Evolutionary conservation across 441 rosid genomes (phyloP).

Genomic region (Adansonia madagascariensis): DNA sequence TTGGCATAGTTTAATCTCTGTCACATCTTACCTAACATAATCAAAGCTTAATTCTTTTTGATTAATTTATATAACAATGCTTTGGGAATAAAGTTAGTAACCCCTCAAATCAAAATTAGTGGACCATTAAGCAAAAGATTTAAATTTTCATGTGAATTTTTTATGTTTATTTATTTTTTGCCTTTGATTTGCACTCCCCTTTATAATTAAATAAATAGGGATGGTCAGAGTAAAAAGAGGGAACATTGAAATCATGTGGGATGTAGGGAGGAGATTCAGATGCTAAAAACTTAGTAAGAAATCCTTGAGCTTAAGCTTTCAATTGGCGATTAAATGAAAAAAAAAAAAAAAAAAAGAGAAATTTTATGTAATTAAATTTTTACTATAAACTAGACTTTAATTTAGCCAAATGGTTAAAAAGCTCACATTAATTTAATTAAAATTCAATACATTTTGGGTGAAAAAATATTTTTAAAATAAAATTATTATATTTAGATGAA

Average conservation of each 20-base stretch:
- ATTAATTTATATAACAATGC: background rate
- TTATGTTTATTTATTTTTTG: background rate
- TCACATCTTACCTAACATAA: constrained; percentile 23
- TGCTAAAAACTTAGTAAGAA: background rate
- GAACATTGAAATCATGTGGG: background rate
- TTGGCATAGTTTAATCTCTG: background rate
- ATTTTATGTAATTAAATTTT: background rate
- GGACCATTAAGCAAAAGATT: constrained; percentile 17
- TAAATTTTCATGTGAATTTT: background rate
- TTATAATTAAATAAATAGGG: background rate
- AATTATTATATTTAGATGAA: no score
- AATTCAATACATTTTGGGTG: no score
- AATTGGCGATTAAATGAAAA: background rate
- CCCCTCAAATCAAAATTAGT: constrained; percentile 14
- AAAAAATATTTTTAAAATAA: no score
- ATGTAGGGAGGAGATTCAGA: background rate
- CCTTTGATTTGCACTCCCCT: background rate
- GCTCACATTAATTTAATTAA: no score
- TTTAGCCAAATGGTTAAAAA: no score
- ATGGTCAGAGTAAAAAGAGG: background rate
- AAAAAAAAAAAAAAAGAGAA: background rate
- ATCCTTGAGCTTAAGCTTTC: background rate
- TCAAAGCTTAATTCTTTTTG: background rate
- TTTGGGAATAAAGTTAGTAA: constrained; percentile 25
- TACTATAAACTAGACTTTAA: background rate